phyloP scores from a whole-genome alignment of 2,329 filamentous ascomycete species.

The Cladosporium sp. region DNA sequence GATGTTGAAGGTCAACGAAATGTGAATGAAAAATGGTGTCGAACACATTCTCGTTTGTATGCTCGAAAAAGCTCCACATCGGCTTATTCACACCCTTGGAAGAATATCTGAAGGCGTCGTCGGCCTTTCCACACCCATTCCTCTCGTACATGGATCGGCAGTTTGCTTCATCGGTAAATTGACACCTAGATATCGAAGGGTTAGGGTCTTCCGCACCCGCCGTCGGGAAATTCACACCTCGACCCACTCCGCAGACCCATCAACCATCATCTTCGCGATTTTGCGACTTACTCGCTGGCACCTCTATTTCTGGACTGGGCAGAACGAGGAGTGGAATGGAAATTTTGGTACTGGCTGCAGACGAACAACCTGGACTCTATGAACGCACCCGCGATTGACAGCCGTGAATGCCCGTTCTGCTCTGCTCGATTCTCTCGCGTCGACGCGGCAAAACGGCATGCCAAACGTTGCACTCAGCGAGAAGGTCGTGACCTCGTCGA shows the following conservation, averaged over 20 bases:
- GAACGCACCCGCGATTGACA: background rate
- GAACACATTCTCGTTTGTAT: background rate
- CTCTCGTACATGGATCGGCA: background rate
- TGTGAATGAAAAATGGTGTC: background rate
- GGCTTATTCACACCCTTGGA: background rate
- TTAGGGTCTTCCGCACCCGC: background rate
- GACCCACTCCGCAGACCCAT: background rate
- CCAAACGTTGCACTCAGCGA: conserved; percentile 12
- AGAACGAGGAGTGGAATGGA: background rate
- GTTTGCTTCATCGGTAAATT: background rate
- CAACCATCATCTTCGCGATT: background rate
- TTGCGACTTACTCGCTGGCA: background rate
- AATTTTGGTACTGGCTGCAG: background rate
- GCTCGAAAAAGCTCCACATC: background rate
- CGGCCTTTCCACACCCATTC: conserved; percentile 6
- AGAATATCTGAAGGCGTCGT: background rate
- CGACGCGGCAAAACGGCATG: conserved; percentile 16
- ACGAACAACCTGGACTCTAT: background rate
- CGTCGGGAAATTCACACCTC: background rate
- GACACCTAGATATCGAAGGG: background rate
- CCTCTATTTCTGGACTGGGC: background rate
- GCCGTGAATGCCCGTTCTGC: conserved; percentile 22
- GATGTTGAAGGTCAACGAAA: background rate
- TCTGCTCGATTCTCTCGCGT: conserved; percentile 8
- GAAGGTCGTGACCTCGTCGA: background rate